Percentiles rank a stretch among this genome's conserved stretches.
These are phyloP conservation scores for Metschnikowia henanensis DNA, from an alignment of 805 yeast genomes.

Conservation along the genomic window DNA sequence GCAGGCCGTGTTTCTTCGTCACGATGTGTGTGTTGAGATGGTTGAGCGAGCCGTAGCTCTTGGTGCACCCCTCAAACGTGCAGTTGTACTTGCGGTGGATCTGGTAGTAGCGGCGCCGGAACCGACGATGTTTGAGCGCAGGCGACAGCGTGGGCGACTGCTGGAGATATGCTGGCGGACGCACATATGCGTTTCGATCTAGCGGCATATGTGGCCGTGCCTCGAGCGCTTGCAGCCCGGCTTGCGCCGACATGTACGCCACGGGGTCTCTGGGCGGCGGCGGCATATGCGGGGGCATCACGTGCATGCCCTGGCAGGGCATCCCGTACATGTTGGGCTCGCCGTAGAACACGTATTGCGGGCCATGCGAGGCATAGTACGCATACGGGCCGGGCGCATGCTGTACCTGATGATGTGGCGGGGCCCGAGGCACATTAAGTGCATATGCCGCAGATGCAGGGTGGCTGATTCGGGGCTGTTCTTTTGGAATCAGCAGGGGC, in stretches of 20 bases:
- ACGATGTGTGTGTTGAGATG: conserved; percentile 46
- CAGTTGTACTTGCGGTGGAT: conserved; percentile 32
- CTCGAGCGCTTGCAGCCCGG: not conserved
- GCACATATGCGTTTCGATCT: not conserved
- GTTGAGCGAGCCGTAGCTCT: conserved; percentile 43
- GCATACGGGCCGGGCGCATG: not conserved
- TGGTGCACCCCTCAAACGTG: conserved; percentile 38
- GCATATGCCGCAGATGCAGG: not conserved
- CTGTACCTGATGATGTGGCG: not conserved
- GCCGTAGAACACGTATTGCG: not conserved
- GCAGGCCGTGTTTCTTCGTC: conserved; percentile 44
- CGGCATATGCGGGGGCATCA: not conserved
- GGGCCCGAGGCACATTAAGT: not conserved
- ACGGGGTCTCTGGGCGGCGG: not conserved
- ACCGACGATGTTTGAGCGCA: conserved; percentile 16
- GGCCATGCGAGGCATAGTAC: not conserved
- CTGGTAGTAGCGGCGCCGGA: conserved; percentile 21
- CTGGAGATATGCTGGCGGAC: not conserved
- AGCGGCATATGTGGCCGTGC: not conserved
- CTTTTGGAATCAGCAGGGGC: not conserved
- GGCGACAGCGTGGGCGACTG: not conserved
- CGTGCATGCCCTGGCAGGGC: not conserved
- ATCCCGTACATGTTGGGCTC: not conserved
- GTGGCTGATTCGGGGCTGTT: not conserved
- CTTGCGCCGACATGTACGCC: not conserved